These are phyloP conservation scores for Mesostigma viride DNA, from an alignment of 139 green algal species.

Conservation along the genomic window DNA sequence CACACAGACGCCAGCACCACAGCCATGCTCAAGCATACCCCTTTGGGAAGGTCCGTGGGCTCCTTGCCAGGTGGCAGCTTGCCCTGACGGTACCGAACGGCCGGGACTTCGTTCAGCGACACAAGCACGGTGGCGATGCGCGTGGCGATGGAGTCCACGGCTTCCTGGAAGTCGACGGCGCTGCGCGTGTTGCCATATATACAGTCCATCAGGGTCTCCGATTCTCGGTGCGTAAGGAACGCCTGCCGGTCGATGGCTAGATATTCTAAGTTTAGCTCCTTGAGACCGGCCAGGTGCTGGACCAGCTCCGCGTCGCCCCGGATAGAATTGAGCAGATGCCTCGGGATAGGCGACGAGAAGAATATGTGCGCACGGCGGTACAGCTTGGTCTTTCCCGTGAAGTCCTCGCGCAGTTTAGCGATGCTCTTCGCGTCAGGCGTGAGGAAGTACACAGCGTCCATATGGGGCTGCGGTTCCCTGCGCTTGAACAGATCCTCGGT, in stretches of 20 bases:
- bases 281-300: constrained; percentile 8
- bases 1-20: too few relatives aligned
- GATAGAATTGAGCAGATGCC: constrained; percentile 22
- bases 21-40: too few relatives aligned
- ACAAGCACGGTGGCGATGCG: constrained; percentile 28
- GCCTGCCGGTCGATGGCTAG: constrained; percentile 54
- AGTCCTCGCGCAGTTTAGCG: too few relatives aligned
- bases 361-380: constrained; percentile 69
- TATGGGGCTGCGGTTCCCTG: constrained; percentile 22
- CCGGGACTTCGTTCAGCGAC: constrained; percentile 16
- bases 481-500: constrained; percentile 37
- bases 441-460: constrained; percentile 39
- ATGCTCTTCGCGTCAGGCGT: constrained; percentile 21
- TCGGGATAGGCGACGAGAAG: constrained; percentile 55
- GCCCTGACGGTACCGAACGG: constrained; percentile 31
- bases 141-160: constrained; percentile 21
- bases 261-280: constrained; percentile 28
- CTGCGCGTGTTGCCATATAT: not conserved
- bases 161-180: not conserved
- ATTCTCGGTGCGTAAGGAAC: constrained; percentile 64
- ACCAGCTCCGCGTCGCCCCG: constrained; percentile 26
- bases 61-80: too few relatives aligned
- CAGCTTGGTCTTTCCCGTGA: constrained; percentile 7
- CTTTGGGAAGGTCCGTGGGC: too few relatives aligned
- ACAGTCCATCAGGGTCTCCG: constrained; percentile 13